phyloP scores from a whole-genome alignment of 352 stramenopile genomes.

The Globisporangium paddicum region DNA sequence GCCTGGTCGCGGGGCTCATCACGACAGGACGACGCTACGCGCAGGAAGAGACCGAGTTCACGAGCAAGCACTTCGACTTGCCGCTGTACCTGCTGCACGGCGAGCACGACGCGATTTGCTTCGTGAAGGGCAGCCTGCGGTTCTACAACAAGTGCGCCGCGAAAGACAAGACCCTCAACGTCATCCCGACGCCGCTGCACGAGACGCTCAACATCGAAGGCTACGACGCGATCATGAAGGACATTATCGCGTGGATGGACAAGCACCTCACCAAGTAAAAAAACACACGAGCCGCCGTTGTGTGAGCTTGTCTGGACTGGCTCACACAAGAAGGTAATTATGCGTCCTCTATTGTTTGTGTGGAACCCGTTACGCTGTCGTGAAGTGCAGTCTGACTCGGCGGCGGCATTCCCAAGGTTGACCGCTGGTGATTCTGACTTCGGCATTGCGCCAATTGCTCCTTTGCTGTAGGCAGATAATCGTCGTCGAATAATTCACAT shows the following conservation, averaged over 20 bases:
- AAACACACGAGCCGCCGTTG: background rate
- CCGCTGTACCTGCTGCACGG: conserved; percentile 37
- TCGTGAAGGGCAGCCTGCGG: conserved; percentile 24
- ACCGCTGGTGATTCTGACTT: conserved; percentile 2
- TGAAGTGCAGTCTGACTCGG: background rate
- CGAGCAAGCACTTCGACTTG: conserved; percentile 20
- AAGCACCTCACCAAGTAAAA: conserved; percentile 6
- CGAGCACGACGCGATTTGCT: conserved; percentile 32
- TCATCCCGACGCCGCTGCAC: conserved; percentile 28
- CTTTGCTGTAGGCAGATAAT: conserved; percentile 44
- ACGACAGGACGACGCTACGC: conserved; percentile 18
- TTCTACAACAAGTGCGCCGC: conserved; percentile 30
- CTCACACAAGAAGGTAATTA: conserved; percentile 8
- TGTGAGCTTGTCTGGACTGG: too few relatives aligned
- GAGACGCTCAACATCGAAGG: conserved; percentile 38
- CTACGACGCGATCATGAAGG: conserved; percentile 23
- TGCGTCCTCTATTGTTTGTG: conserved; percentile 5
- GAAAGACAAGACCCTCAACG: conserved; percentile 44
- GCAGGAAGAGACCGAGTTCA: conserved; percentile 16
- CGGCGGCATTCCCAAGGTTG: too few relatives aligned
- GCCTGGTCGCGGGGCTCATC: conserved; percentile 21
- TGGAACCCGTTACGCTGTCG: background rate
- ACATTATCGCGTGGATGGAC: conserved; percentile 34
- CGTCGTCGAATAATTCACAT: conserved; percentile 56
- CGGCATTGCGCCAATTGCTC: conserved; percentile 50